Evolutionary conservation across 202 grass and related monocot genomes (phyloP).

Genomic region (Cymbopogon flexuosus): DNA sequence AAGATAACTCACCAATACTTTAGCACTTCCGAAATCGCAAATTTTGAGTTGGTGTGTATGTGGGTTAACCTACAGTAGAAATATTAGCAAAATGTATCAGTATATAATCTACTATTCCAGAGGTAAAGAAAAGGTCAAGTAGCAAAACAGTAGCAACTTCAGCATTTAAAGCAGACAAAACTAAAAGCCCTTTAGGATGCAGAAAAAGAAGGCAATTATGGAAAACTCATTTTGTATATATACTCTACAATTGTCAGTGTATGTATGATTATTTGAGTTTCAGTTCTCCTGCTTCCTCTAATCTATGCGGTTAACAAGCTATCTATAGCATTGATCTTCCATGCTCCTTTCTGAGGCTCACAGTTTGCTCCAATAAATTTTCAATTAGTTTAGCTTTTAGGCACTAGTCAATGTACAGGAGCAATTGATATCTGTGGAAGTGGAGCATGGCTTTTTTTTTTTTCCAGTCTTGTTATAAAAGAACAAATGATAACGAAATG

Average conservation of each 20-base stretch:
- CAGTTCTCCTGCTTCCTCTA: constrained; percentile 11
- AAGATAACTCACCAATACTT: constrained; percentile 67
- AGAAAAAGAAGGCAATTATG: not conserved
- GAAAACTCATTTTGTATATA: not conserved
- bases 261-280: not conserved
- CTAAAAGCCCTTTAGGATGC: not conserved
- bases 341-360: constrained; percentile 1
- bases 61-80: constrained; percentile 72
- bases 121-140: not conserved
- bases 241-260: too few relatives aligned
- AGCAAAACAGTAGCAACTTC: not conserved
- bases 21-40: constrained; percentile 90
- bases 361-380: not conserved
- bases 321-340: not conserved
- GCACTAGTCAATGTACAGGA: not conserved
- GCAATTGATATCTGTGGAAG: constrained; percentile 6
- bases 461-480: not conserved
- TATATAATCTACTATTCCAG: not conserved
- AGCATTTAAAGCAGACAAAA: not conserved
- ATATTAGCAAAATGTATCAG: constrained; percentile 22
- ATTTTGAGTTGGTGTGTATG: constrained; percentile 98
- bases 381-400: not conserved
- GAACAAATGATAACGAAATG: not conserved
- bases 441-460: not conserved
- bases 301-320: not conserved